Evolutionary conservation across 306 rosid species (phyloP).

Genomic region (Gleditsia sinensis): DNA sequence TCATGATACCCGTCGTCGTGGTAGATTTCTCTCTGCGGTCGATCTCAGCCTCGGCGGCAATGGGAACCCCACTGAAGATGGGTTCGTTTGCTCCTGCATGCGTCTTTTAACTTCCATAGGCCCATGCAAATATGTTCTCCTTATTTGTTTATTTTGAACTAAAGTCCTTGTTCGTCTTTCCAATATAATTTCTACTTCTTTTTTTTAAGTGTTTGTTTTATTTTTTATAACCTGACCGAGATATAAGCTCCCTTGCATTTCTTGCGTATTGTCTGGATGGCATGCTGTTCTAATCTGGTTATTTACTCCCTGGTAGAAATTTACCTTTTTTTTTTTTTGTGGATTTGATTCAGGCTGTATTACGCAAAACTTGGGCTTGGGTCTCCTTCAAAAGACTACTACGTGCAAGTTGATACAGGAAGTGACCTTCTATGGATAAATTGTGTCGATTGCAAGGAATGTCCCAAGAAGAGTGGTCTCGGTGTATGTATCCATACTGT

Average conservation of each 20-base stretch:
- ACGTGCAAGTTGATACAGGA: constrained; percentile 96
- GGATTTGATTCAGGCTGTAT: constrained; percentile 64
- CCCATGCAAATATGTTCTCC: neutral
- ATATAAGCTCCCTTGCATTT: neutral
- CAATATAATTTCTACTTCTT: too few species aligned
- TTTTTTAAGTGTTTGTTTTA: neutral
- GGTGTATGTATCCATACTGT: constrained; percentile 59
- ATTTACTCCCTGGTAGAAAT: neutral
- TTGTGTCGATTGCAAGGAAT: constrained; percentile 63
- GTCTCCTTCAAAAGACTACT: constrained; percentile 69
- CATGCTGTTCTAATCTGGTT: too few species aligned
- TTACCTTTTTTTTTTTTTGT: neutral
- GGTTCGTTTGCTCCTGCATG: constrained; percentile 49
- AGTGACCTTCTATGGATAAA: constrained; percentile 93
- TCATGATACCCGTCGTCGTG: constrained; percentile 72
- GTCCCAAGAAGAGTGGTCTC: constrained; percentile 71
- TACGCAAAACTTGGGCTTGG: constrained; percentile 79
- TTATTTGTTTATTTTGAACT: neutral
- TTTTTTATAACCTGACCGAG: neutral
- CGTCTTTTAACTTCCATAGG: neutral
- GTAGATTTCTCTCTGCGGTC: constrained; percentile 66
- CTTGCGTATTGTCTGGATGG: neutral
- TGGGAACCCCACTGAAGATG: constrained; percentile 68
- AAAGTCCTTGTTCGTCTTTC: neutral
- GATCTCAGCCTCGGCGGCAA: constrained; percentile 82